phyloP scores from a whole-genome alignment of 106 monocot genomes.

The Posidonia australis region DNA sequence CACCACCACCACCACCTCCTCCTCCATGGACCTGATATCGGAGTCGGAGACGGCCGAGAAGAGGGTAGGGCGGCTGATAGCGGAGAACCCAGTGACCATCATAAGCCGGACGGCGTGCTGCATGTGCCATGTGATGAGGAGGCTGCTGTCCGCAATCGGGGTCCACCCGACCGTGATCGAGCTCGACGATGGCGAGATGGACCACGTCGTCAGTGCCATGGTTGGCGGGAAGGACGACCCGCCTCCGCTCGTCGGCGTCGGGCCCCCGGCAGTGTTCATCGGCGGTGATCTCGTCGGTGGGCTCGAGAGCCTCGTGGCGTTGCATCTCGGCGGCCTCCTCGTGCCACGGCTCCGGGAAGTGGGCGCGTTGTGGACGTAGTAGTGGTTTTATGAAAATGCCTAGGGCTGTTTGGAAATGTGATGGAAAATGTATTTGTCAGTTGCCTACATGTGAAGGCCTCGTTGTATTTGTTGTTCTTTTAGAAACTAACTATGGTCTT shows the following conservation, averaged over 20 bases:
- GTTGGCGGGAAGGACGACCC: too few relatives aligned
- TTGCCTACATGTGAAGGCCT: too few relatives aligned
- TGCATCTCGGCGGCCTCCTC: conserved; percentile 16
- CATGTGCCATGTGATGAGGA: conserved; percentile 28
- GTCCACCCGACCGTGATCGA: conserved; percentile 18
- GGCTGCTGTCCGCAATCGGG: conserved; percentile 15
- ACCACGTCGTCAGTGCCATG: conserved; percentile 4
- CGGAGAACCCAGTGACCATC: conserved; percentile 18
- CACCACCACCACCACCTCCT: background rate
- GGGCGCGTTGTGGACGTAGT: conserved; percentile 8
- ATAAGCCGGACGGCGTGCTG: conserved; percentile 17
- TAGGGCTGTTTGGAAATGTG: too few relatives aligned
- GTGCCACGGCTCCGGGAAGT: conserved; percentile 11
- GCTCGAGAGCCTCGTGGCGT: conserved; percentile 11
- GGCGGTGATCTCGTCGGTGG: conserved; percentile 15
- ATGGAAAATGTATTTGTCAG: too few relatives aligned
- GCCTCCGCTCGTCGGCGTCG: background rate
- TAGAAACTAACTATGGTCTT: too few relatives aligned
- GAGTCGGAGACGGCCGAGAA: conserved; percentile 4
- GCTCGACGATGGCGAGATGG: conserved; percentile 18
- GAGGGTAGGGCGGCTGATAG: conserved; percentile 15
- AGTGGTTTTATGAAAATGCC: too few relatives aligned
- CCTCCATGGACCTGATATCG: background rate
- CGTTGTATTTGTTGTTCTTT: too few relatives aligned
- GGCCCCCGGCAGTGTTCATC: conserved; percentile 17